Base-by-base conservation (phyloP, 345 rosid species). In the Sonneratia alba region DNA sequence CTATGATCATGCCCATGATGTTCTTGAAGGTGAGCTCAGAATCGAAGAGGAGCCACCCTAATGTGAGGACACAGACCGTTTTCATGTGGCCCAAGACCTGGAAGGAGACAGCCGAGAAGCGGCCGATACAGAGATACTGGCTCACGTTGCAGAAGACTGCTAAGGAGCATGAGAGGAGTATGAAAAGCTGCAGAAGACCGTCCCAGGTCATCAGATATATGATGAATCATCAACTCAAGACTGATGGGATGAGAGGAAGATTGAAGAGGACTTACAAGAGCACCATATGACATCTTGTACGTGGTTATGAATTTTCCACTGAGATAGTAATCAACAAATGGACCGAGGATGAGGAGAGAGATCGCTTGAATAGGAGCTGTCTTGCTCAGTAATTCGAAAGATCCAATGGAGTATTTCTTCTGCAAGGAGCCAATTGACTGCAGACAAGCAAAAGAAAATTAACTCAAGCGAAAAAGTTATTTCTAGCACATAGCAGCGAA, bases 81-180 rank as follows among this genome's bases (percentile, higher is more conserved):
- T 94, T 94, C 98, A 91, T 94, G 86, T 94, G 98, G 47, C 98
- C 98, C 40, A 94, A 70, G 69, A 94, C 97, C 87, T 93, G 98
- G 80, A 93, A 93, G 4, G 98, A 91, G 7, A 81, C 80, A 0
- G 97, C 98, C 0, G 98, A 93, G 85, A 91, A 93, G 74, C 97
- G 85, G 65, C 98, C 98, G 0, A 93, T 93, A 87, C 98, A 93
- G 64, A 93, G 96, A 79, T 93, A 91, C 79, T 93, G 98, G 71
- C 97, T 93, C 76, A 93, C 81, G 74, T 93, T 93, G 84, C 98
- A 93, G 90, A 93, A 93, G 43, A 93, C 98, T 0, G 98, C 98
- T 15, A 94, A 84, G 12, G 83, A 78, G 66, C 98, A 94, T 0
- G 98, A 94, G 18, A 94, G 84, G 67, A 90, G 72, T 70, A 94